Evolutionary conservation across 345 rosid species (phyloP).

Genomic region (Eucalyptus cloeziana): DNA sequence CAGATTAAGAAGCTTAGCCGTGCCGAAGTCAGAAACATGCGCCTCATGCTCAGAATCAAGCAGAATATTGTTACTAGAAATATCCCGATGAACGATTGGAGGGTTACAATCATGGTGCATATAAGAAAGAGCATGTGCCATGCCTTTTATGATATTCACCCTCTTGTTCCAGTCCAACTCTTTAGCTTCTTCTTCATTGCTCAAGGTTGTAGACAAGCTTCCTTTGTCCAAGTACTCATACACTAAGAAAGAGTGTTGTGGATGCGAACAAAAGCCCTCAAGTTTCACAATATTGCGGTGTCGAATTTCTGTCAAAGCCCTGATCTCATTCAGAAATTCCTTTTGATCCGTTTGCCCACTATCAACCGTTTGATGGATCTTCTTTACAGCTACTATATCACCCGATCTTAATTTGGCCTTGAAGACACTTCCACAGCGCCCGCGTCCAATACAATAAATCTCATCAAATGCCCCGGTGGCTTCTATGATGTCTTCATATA

Average conservation of each 20-base stretch:
- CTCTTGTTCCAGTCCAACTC: not conserved
- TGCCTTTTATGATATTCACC: not conserved
- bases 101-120: conserved; percentile 4
- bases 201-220: not conserved
- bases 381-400: conserved; percentile 11
- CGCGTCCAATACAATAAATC: conserved; percentile 3
- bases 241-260: not conserved
- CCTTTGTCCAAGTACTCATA: conserved; percentile 2
- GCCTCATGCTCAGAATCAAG: conserved; percentile 1
- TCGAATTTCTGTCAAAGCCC: not conserved
- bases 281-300: conserved; percentile 1
- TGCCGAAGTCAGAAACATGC: conserved; percentile 6
- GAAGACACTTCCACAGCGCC: conserved; percentile 15
- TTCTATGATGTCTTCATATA: conserved; percentile 7
- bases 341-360: not conserved
- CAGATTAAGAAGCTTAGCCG: conserved; percentile 2
- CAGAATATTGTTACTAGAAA: conserved; percentile 10
- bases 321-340: not conserved
- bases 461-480: not conserved
- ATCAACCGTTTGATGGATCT: not conserved
- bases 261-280: not conserved
- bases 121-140: conserved; percentile 12
- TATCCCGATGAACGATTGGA: conserved; percentile 6
- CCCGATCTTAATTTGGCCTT: not conserved
- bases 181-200: not conserved